A percentile compares a stretch with the other conserved stretches of the same genome.
Evolutionary conservation across 352 stramenopile genomes (phyloP).

Genomic region (Globisporangium camurandrum): DNA sequence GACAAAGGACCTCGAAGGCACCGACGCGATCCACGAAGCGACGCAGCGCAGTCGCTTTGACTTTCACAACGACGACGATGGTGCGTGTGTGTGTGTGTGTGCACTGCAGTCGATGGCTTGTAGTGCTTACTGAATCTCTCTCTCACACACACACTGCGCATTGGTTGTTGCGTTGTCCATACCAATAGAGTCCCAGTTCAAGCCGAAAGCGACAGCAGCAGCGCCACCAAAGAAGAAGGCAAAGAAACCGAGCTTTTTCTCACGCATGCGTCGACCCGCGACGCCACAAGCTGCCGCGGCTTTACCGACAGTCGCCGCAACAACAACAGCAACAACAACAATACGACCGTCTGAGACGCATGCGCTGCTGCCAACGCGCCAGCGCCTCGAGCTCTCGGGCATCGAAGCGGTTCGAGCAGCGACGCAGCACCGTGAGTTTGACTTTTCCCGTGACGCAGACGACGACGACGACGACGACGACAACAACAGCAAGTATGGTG

Average conservation of each 20-base stretch:
- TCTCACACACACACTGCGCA: too few relatives aligned
- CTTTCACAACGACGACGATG: conserved; percentile 19
- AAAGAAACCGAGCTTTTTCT: conserved; percentile 9
- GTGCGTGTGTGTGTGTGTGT: conserved; percentile 3
- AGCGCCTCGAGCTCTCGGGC: conserved; percentile 24
- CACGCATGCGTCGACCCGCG: conserved; percentile 4
- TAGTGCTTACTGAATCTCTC: too few relatives aligned
- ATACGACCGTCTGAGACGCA: background rate
- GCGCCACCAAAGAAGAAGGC: background rate
- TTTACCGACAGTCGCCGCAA: background rate
- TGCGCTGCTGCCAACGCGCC: conserved; percentile 5
- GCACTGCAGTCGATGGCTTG: too few relatives aligned
- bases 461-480: too few relatives aligned
- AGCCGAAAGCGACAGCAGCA: conserved; percentile 2
- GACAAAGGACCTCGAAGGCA: conserved; percentile 15
- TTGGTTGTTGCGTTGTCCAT: background rate
- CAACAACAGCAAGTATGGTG: too few relatives aligned
- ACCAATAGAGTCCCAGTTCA: conserved; percentile 9
- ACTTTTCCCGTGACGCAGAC: conserved; percentile 29
- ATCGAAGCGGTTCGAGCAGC: conserved; percentile 35
- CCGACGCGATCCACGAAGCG: conserved; percentile 21
- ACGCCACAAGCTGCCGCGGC: background rate
- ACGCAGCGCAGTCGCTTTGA: conserved; percentile 21
- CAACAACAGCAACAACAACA: background rate
- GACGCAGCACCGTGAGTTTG: conserved; percentile 27